Percentiles rank a stretch among this genome's conserved stretches.
Conservation (phyloP, 495 filamentous ascomycete species). For the Aspergillus olivimuriae region DNA sequence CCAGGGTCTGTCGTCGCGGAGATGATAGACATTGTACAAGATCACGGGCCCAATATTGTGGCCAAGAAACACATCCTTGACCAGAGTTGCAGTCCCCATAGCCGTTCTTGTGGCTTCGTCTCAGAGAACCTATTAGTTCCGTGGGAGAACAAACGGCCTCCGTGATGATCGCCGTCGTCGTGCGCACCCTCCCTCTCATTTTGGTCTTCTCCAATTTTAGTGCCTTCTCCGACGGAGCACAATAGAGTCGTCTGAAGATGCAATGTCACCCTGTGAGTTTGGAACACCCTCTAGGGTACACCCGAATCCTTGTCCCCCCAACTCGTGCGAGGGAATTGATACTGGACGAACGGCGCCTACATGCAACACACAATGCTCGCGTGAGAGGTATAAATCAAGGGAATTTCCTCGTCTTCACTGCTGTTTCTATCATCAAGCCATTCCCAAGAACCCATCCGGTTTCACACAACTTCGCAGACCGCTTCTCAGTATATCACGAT, state of each 20-base stretch:
- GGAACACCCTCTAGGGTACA: conserved; percentile 1
- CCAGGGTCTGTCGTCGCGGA: too few species aligned
- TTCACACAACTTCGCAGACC: conserved; percentile 1
- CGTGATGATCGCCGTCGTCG: background rate
- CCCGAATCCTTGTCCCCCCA: conserved; percentile 10
- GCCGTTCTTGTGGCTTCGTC: too few species aligned
- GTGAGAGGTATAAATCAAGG: conserved; percentile 13
- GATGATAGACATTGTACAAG: too few species aligned
- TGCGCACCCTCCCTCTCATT: conserved; percentile 1
- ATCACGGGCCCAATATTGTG: too few species aligned
- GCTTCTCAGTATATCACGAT: conserved; percentile 11
- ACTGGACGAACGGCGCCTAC: conserved; percentile 1
- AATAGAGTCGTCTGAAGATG: conserved; percentile 16
- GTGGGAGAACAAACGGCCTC: background rate
- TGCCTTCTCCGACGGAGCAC: conserved; percentile 14
- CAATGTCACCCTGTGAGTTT: conserved; percentile 25
- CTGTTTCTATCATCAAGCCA: background rate
- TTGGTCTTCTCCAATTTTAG: conserved; percentile 6
- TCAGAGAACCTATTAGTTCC: background rate
- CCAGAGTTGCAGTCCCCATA: too few species aligned
- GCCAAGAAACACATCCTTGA: too few species aligned
- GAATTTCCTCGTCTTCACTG: too few species aligned
- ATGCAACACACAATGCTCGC: background rate
- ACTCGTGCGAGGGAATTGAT: background rate
- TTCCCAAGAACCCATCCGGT: too few species aligned